A percentile compares a stretch with the other conserved stretches of the same genome.
Conservation (phyloP, 148 eudicot genomes). For the Chenopodium quinoa region DNA sequence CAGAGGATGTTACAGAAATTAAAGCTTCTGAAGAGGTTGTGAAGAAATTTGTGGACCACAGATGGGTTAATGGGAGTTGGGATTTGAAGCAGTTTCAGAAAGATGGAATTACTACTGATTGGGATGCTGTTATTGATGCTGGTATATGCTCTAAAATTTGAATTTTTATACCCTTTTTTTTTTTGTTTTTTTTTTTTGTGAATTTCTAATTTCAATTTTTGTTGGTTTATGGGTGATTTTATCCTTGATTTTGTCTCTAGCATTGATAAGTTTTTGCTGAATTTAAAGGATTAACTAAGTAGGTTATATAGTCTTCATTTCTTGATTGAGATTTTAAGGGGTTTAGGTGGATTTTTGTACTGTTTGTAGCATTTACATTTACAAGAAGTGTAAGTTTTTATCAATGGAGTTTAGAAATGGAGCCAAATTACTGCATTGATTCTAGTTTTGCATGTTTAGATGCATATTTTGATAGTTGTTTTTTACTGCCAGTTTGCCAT, state of each 20-base stretch:
- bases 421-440: neutral
- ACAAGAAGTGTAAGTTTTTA: neutral
- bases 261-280: neutral
- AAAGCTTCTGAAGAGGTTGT: constrained; percentile 14
- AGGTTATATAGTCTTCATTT: neutral
- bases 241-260: neutral
- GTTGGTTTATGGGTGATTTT: neutral
- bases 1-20: constrained; percentile 24
- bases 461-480: too few species aligned
- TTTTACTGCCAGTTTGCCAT: neutral
- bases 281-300: neutral
- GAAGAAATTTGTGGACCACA: constrained; percentile 51
- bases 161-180: too few species aligned
- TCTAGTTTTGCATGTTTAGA: neutral
- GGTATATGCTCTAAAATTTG: constrained; percentile 42
- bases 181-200: neutral
- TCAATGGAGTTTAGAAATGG: neutral
- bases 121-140: constrained; percentile 98
- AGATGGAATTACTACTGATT: constrained; percentile 54
- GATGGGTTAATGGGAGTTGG: constrained; percentile 88
- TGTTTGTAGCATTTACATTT: constrained; percentile 7
- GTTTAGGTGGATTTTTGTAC: neutral
- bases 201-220: neutral
- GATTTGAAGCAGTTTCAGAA: constrained; percentile 70
- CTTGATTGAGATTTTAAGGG: neutral